phyloP scores from a whole-genome alignment of 148 eudicot species.

The Amaranthus cruentus region DNA sequence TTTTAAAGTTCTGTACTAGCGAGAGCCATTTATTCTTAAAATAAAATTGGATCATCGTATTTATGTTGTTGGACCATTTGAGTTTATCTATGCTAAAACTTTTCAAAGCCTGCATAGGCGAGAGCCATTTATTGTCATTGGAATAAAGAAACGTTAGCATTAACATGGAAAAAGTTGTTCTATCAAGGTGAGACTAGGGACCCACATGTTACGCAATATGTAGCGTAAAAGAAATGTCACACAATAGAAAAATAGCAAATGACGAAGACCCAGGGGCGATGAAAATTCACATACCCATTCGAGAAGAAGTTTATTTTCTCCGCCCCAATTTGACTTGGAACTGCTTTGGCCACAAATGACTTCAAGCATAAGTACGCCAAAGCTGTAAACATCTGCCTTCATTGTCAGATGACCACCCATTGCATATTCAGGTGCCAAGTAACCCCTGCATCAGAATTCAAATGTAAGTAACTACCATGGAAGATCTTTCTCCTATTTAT shows the following conservation, averaged over 20 bases:
- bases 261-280: neutral
- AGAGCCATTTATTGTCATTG: too few relatives aligned
- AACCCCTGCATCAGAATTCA: conserved; percentile 53
- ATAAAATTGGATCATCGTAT: too few relatives aligned
- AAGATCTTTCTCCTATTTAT: too few relatives aligned
- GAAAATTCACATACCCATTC: conserved; percentile 61
- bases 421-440: conserved; percentile 93
- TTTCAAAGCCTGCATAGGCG: too few relatives aligned
- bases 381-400: conserved; percentile 96
- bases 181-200: neutral
- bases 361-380: conserved; percentile 78
- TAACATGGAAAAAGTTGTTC: neutral
- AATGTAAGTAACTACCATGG: neutral
- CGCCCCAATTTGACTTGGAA: conserved; percentile 50
- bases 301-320: conserved; percentile 52
- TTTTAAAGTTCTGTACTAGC: too few relatives aligned
- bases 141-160: too few relatives aligned
- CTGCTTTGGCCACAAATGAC: conserved; percentile 71
- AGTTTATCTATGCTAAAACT: too few relatives aligned
- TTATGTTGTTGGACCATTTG: too few relatives aligned
- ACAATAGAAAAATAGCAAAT: neutral
- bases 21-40: too few relatives aligned
- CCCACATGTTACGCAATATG: neutral
- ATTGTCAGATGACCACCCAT: conserved; percentile 73
- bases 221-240: neutral